Evolutionary conservation across 1,284 basidiomycete species (phyloP).

Genomic region (Naganishia sp.): DNA sequence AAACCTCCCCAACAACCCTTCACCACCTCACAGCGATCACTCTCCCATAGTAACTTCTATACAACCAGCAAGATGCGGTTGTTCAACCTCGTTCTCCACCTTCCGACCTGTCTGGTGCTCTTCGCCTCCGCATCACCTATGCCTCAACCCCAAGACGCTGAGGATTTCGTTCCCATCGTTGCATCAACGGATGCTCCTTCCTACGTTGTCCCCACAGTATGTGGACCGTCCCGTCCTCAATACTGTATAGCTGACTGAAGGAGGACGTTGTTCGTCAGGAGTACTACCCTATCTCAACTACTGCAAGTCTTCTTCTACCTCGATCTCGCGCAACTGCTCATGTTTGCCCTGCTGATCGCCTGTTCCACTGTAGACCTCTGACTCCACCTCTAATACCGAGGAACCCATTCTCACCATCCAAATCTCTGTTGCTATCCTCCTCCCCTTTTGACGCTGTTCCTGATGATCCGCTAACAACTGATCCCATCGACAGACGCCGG

Average conservation of each 20-base stretch:
- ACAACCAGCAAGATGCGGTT: constrained; percentile 6
- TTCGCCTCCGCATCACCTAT: constrained; percentile 13
- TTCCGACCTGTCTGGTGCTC: neutral
- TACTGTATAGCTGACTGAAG: too few species aligned
- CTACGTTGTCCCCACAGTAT: too few species aligned
- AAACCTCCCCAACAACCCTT: neutral
- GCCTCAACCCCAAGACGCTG: neutral
- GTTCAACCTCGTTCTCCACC: neutral
- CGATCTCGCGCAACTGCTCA: too few species aligned
- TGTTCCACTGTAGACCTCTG: neutral
- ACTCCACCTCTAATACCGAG: neutral
- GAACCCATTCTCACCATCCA: constrained; percentile 1
- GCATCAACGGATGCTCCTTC: neutral
- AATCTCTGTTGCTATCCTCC: neutral
- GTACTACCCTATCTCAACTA: too few species aligned
- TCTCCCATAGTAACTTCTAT: too few species aligned
- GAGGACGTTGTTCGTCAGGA: too few species aligned
- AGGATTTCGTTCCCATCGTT: neutral
- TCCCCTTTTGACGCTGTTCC: neutral
- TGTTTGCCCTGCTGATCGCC: neutral
- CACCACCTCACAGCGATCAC: too few species aligned
- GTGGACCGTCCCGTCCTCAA: too few species aligned
- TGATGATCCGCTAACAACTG: neutral
- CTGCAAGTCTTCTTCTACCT: too few species aligned
- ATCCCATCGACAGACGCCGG: neutral